Evolutionary conservation across 1,284 basidiomycete species (phyloP), one percentile per base, ranked within the genome.

Genomic region (Ceratobasidium sp.): DNA sequence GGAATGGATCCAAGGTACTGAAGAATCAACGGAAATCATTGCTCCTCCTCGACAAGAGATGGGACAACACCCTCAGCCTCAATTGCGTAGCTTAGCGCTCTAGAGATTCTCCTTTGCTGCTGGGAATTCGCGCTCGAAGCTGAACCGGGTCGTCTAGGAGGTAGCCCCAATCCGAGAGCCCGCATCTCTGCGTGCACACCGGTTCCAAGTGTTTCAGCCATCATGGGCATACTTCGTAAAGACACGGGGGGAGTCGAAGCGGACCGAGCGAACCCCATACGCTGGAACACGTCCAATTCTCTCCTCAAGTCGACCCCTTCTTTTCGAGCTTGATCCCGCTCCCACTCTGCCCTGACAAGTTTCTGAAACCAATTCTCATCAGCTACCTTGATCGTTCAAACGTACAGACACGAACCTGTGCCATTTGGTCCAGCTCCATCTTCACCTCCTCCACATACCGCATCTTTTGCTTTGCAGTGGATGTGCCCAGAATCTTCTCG

Each of bases 361-460:
- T 73, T 62, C 70, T 73, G 43, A 7, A 51, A 59, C n/a, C 32
- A 9, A 54, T 19, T 6, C n/a, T 19, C 15, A 43, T 64, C 22
- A 32, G 40, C 25, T 61, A 32, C 11, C 4, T 34, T 13, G 15
- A 22, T 34, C 34, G 11, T 44, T 32, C 32, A 29, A 44, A 37
- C 9, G 13, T 19, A 17, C 17, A 1, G 9, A 49, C 1, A 43
- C 70, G n/a, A 9, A 64, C 70, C 59, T 62, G 57, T 8, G 70
- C 57, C 13, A 73, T 32, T 17, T 32, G 40, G 25, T 73, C 70
- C 22, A 73, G 43, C 29, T 64, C 70, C 0, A 40, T 43, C 57
- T 73, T 73, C 29, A 73, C 59, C 32, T 73, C 29, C 15, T 73
- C 70, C 8, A 73, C 70, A 40, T 73, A 73, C n/a, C 32, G 57